Evolutionary conservation across 2,329 filamentous ascomycete genomes (phyloP), one percentile per base, ranked within the genome.

Genomic region (Rasamsonia emersonii): DNA sequence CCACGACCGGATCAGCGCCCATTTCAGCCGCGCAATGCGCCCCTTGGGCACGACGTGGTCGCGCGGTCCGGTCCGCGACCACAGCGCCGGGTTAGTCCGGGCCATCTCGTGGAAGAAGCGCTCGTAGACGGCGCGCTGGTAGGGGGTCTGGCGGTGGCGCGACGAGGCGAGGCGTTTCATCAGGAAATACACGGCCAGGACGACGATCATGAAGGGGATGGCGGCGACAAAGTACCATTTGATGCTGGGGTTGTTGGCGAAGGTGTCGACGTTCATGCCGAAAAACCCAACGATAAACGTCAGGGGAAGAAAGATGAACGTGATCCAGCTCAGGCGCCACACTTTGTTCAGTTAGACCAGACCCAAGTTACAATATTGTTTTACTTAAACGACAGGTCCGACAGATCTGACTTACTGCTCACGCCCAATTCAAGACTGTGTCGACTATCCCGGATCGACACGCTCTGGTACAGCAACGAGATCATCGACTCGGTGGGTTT

Each of bases 401-500:
- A 7, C 3, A 9, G 5, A 20, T 2, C 4, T 3, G 17, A 55
- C 65, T 58, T 67, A 66, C 70, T 70, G 42, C 54, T 61, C 3
- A 66, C 48, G 4, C 65, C 64, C 2, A 72, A 55, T 33, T 68
- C 62, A 3, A 71, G 51, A 1, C 59, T 66, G 34, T 68, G 62
- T 3, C 66, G 55, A 2, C 66, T 63, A 42, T 73, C 69, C 18
- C 68, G 56, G 32, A 72, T 71, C 3, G 61, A 67, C 4, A 72
- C 68, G 7, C 59, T 64, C 40, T 70, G 70, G 43, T 73, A 73
- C 59, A 71, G 65, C 31, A 65, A 37, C 36, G 71, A 68, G 18
- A 60, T 67, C 15, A 71, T 51, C 32, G 62, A 66, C 16, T 61
- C 58, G 0, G 67, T 70, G 3, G 68, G 67, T 31, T 66, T 65